Evolutionary conservation across 768 basidiomycete species (phyloP), one percentile per base, ranked within the genome.

Genomic region (Cystofilobasidium ferigula): DNA sequence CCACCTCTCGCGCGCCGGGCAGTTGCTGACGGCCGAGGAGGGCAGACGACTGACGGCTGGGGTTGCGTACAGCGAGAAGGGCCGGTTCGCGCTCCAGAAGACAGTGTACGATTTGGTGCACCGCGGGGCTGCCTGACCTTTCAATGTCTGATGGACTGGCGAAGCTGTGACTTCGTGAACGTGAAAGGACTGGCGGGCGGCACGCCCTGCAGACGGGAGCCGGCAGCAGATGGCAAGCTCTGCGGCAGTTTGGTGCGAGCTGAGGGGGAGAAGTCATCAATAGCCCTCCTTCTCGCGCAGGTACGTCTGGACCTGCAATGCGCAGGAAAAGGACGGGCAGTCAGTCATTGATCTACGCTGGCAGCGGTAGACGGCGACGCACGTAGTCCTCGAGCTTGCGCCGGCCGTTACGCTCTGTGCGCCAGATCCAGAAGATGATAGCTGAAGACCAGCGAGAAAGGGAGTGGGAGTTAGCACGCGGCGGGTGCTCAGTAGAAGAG

Each of bases 381-480:
- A 67, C 65, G 35, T 67, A 67, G 20, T 36, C 40, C 16, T 43
- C 51, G 8, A 67, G 53, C 24, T 67, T 67, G 13, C 60, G 51
- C 24, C 65, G 48, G 3, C 65, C 65, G 34, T 62, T 61, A 24
- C 65, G 51, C 40, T 67, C 65, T 38, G 58, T 60, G 22, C 65
- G 51, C 65, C 65, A 67, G 60, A 67, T 67, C 65, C 65, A 67
- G 35, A 67, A 67, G 53, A 67, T 60, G 61, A 67, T 54, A 24
- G 38, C 65, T 67, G 47, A 0, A 2, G 26, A 16, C 7, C 16
- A 2, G 18, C 43, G 14, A 30, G 22, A 34, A 30, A 2, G n/a
- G 8, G 10, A 16, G 47, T 3, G 16, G 18, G 28, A 24, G 30
- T 28, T 34, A 26, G 20, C 24, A 43, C n/a, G n/a, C 1, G 43